Evolutionary conservation across 2,329 filamentous ascomycete species (phyloP), one percentile per base, ranked within the genome.

Genomic region (Paecilomyces fulvus): DNA sequence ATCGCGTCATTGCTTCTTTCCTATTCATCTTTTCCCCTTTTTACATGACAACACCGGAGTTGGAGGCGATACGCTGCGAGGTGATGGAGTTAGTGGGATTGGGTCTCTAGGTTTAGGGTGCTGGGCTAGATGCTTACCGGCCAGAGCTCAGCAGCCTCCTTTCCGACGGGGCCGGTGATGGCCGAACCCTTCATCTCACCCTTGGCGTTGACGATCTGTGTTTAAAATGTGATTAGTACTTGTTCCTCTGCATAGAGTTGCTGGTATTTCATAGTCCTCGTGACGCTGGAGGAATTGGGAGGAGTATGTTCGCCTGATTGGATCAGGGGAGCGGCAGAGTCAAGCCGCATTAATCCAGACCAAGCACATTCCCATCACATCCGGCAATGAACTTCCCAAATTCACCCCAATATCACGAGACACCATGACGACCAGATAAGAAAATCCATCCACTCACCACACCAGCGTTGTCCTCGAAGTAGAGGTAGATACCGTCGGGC

Each of bases 11-110:
- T 49, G 28, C 48, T 49, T 49, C 48, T 49, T 49, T 49, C 48
- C 48, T 28, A 49, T 49, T 28, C 48, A 14, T 17, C 17, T 25
- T 25, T 25, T 49, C 25, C 33, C n/a, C 48, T 49, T 49, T 49
- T 95, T 90, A 99, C 94, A 99, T 99, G 78, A 99, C 94, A 75
- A 99, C 94, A 87, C 94, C 94, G 62, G 92, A 96, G 89, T 99
- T 99, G 85, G 87, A 91, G 79, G 94, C 94, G 81, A 97, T 97
- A 96, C 92, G 92, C 88, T 92, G 66, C n/a, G 49, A 52, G 14
- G 21, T 3, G 28, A 17, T 17, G 50, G 59, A 52, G 69, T 79
- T 67, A 79, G 71, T 52, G 56, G 37, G 12, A 21, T 57, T 56
- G 52, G 52, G 12, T 53, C 58, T 30, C 57, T 9, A 31, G 9